A percentile compares a stretch with the other conserved stretches of the same genome.
phyloP scores from a whole-genome alignment of 176 grass and related monocot species.

The Panicum miliaceum region DNA sequence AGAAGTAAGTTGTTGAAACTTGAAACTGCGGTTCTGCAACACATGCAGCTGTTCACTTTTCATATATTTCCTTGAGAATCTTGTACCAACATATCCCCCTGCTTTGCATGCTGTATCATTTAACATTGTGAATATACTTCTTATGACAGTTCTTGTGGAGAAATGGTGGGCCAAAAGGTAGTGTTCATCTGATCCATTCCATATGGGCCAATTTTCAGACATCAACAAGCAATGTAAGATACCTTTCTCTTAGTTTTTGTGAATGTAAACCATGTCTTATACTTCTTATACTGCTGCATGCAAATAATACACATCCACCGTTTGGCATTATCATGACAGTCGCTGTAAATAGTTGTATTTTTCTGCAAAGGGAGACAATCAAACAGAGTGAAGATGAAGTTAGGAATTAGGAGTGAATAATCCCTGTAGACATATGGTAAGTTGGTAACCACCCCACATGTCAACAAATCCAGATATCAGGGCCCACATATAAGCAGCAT shows the following conservation, averaged over 20 bases:
- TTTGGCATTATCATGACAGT: conserved; percentile 34
- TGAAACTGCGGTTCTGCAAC: conserved; percentile 29
- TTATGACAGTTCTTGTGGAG: conserved; percentile 76
- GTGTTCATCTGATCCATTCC: conserved; percentile 78
- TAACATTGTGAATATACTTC: conserved; percentile 26
- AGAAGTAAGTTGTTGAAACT: conserved; percentile 59
- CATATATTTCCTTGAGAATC: not conserved
- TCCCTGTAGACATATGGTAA: not conserved
- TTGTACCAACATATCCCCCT: not conserved
- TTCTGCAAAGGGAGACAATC: conserved; percentile 22
- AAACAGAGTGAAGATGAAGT: not conserved
- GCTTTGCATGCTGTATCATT: conserved; percentile 30
- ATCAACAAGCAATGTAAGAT: conserved; percentile 85
- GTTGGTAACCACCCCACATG: not conserved
- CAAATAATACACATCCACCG: not conserved
- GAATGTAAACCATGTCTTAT: conserved; percentile 37
- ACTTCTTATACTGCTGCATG: conserved; percentile 13
- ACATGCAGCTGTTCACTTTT: conserved; percentile 8
- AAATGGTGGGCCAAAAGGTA: conserved; percentile 74
- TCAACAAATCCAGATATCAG: conserved; percentile 18
- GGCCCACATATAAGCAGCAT: conserved; percentile 26
- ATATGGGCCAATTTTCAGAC: conserved; percentile 98
- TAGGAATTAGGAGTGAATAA: conserved; percentile 10
- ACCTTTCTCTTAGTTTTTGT: conserved; percentile 24
- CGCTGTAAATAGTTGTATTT: conserved; percentile 5